Conservation (phyloP, 306 rosid genomes). For the Canavalia ensiformis region DNA sequence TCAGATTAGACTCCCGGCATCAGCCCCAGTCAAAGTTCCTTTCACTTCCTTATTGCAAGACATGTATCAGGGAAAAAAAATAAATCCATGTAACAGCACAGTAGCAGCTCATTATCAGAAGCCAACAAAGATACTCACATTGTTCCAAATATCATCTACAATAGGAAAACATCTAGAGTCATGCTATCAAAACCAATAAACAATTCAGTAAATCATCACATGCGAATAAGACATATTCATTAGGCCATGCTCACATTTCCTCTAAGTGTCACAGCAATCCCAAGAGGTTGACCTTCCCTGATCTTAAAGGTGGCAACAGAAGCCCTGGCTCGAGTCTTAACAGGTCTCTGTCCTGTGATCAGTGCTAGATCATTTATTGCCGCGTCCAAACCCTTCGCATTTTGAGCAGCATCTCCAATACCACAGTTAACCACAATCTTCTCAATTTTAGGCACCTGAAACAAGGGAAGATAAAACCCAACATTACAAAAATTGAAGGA, state of each 20-base stretch:
- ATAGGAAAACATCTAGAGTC: conserved; percentile 9
- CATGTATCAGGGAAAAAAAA: not conserved
- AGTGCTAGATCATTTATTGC: conserved; percentile 85
- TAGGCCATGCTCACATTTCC: conserved; percentile 73
- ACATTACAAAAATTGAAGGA: conserved; percentile 45
- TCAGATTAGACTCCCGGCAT: conserved; percentile 29
- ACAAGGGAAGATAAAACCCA: conserved; percentile 34
- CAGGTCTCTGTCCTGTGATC: conserved; percentile 92
- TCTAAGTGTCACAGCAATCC: conserved; percentile 93
- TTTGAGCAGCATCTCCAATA: conserved; percentile 97
- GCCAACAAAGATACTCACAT: conserved; percentile 15
- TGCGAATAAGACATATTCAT: conserved; percentile 22
- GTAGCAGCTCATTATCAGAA: conserved; percentile 29
- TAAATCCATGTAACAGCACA: not conserved
- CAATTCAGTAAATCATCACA: conserved; percentile 24
- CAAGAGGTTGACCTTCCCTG: conserved; percentile 98
- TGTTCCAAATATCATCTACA: conserved; percentile 22
- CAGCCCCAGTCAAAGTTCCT: conserved; percentile 39
- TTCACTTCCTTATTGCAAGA: conserved; percentile 23
- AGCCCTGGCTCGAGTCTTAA: conserved; percentile 88
- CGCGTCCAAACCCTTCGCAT: conserved; percentile 93
- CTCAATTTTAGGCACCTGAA: conserved; percentile 89
- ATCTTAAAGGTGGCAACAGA: conserved; percentile 93
- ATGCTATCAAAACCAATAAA: not conserved
- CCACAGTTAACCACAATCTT: conserved; percentile 97